Evolutionary conservation across 805 yeast species (phyloP).

Genomic region (Isabelozyma pseudorhagii): DNA sequence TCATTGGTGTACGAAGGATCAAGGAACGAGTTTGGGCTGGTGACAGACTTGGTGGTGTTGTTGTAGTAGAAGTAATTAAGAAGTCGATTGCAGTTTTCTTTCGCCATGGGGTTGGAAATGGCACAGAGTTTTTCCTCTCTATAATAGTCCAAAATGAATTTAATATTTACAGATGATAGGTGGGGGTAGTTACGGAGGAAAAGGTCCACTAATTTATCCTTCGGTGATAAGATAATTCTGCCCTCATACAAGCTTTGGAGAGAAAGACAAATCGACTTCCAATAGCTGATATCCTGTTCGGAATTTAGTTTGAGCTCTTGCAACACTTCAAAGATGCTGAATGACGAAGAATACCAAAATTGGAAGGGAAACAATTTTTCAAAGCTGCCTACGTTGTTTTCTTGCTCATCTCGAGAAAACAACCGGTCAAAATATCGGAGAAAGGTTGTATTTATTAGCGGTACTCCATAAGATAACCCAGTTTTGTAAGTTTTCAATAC

Average conservation of each 20-base stretch:
- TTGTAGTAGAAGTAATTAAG: conserved; percentile 43
- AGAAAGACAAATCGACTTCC: conserved; percentile 33
- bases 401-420: conserved; percentile 25
- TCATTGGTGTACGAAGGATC: not conserved
- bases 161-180: conserved; percentile 35
- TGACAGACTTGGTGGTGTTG: conserved; percentile 1
- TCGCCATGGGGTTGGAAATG: conserved; percentile 52
- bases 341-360: conserved; percentile 36
- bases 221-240: conserved; percentile 40
- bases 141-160: conserved; percentile 47
- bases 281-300: conserved; percentile 26
- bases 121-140: conserved; percentile 51
- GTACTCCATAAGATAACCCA: conserved; percentile 32
- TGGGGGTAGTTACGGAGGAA: conserved; percentile 34
- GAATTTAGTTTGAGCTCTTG: conserved; percentile 17
- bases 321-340: conserved; percentile 41
- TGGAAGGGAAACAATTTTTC: conserved; percentile 34
- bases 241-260: conserved; percentile 27
- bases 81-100: conserved; percentile 40
- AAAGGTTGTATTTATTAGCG: conserved; percentile 38
- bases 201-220: conserved; percentile 38
- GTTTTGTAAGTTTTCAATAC: conserved; percentile 31
- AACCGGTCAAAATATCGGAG: conserved; percentile 38
- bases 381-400: conserved; percentile 5
- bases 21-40: not conserved